Evolutionary conservation across 1,284 basidiomycete species (phyloP).

Genomic region (Lentinula novae-zelandiae): DNA sequence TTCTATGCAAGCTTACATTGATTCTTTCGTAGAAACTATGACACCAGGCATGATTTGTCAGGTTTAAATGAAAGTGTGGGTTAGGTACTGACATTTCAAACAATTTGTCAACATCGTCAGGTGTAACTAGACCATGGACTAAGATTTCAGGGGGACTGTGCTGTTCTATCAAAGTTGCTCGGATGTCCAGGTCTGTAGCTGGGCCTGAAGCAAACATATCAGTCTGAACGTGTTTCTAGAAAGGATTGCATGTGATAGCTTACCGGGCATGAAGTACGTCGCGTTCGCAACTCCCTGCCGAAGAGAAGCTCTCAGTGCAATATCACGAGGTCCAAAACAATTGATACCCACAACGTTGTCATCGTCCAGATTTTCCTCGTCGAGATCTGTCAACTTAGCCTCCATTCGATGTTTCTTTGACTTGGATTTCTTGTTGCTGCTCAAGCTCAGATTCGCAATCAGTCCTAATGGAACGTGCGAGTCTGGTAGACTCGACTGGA

Average conservation of each 20-base stretch:
- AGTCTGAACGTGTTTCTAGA: neutral
- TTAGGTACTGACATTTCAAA: slow-evolving; percentile 70
- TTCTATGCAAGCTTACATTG: slow-evolving; percentile 48
- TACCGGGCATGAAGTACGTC: slow-evolving; percentile 77
- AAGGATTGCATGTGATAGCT: slow-evolving; percentile 12
- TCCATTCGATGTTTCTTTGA: slow-evolving; percentile 28
- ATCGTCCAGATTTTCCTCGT: slow-evolving; percentile 50
- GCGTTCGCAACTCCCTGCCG: slow-evolving; percentile 72
- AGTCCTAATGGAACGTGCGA: slow-evolving; percentile 68
- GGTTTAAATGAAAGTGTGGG: slow-evolving; percentile 18
- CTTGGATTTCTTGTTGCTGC: slow-evolving; percentile 37
- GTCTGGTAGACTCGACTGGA: slow-evolving; percentile 56
- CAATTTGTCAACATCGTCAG: slow-evolving; percentile 76
- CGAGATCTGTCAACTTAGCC: slow-evolving; percentile 28
- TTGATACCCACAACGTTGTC: slow-evolving; percentile 55
- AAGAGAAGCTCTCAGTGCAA: neutral
- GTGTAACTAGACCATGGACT: slow-evolving; percentile 75
- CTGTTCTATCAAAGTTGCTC: slow-evolving; percentile 73
- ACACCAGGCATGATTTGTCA: slow-evolving; percentile 16
- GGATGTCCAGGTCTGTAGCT: slow-evolving; percentile 61
- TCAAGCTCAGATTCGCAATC: slow-evolving; percentile 66
- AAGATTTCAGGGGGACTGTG: slow-evolving; percentile 82
- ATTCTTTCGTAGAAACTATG: slow-evolving; percentile 63
- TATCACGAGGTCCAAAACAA: slow-evolving; percentile 1
- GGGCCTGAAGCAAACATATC: slow-evolving; percentile 43